phyloP scores from a whole-genome alignment of 2,329 filamentous ascomycete genomes.

The Lojkania enalia region DNA sequence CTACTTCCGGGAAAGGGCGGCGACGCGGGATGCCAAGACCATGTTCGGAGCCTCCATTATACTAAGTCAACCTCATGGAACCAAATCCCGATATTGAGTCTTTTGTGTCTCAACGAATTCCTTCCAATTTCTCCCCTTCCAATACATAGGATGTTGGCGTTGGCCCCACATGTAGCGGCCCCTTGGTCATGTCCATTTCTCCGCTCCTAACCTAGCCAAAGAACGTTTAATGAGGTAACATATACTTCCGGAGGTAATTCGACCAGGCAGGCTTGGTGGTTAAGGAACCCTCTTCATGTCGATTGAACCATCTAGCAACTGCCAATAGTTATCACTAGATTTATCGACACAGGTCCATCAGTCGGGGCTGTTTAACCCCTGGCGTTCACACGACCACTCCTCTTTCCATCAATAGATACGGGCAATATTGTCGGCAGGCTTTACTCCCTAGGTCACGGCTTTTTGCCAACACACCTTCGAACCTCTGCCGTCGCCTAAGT shows the following conservation, averaged over 20 bases:
- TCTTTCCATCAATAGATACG: too few species aligned
- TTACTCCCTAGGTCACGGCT: background rate
- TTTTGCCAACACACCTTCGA: background rate
- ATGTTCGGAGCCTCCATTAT: slow-evolving; percentile 6
- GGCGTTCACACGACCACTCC: too few species aligned
- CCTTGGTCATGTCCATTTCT: background rate
- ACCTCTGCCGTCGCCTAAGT: background rate
- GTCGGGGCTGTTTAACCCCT: too few species aligned
- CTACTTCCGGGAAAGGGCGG: slow-evolving; percentile 17
- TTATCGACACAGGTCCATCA: too few species aligned
- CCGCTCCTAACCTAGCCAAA: background rate
- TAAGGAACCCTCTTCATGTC: too few species aligned
- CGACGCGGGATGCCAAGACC: slow-evolving; percentile 32
- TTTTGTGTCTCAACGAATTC: slow-evolving; percentile 21
- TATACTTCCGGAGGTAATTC: background rate
- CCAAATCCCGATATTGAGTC: slow-evolving; percentile 4
- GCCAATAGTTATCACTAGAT: too few species aligned
- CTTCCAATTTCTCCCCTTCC: background rate
- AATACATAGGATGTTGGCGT: background rate
- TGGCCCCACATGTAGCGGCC: slow-evolving; percentile 3
- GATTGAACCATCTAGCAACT: too few species aligned
- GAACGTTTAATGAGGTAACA: background rate
- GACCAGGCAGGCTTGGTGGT: too few species aligned
- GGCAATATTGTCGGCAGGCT: too few species aligned
- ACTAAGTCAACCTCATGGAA: slow-evolving; percentile 21